phyloP scores from a whole-genome alignment of 148 eudicot species.

The Diospyros lotus region DNA sequence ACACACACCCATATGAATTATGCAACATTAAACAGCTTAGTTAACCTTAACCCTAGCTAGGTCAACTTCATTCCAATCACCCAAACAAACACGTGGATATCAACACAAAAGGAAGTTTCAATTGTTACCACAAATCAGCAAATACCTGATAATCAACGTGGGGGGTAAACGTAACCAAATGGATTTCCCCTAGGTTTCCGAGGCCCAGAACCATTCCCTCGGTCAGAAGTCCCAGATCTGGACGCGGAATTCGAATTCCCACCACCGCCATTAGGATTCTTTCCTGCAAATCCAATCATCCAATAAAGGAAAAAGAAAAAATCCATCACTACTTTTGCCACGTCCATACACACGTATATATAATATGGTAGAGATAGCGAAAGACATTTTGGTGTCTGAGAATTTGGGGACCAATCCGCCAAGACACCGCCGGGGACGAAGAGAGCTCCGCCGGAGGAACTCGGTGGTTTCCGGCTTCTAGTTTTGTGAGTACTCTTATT shows the following conservation, averaged over 20 bases:
- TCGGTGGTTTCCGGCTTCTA: too few relatives aligned
- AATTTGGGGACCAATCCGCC: slow-evolving; percentile 31
- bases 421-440: slow-evolving; percentile 47
- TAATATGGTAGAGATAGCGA: too few relatives aligned
- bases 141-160: too few relatives aligned
- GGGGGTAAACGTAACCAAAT: too few relatives aligned
- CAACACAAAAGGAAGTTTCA: too few relatives aligned
- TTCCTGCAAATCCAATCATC: slow-evolving; percentile 34
- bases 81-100: too few relatives aligned
- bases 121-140: too few relatives aligned
- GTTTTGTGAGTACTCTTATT: too few relatives aligned
- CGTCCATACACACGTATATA: not conserved
- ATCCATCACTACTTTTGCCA: not conserved
- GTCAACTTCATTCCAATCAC: too few relatives aligned
- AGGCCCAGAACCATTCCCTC: slow-evolving; percentile 26
- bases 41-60: too few relatives aligned
- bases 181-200: slow-evolving; percentile 23
- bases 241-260: slow-evolving; percentile 23
- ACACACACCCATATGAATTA: not conserved
- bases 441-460: too few relatives aligned
- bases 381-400: slow-evolving; percentile 18
- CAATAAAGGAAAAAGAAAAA: slow-evolving; percentile 6
- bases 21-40: too few relatives aligned
- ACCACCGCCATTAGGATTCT: slow-evolving; percentile 17
- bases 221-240: slow-evolving; percentile 35